Conservation (phyloP, 2,329 filamentous ascomycete genomes). For the Pseudohalonectria lignicola region DNA sequence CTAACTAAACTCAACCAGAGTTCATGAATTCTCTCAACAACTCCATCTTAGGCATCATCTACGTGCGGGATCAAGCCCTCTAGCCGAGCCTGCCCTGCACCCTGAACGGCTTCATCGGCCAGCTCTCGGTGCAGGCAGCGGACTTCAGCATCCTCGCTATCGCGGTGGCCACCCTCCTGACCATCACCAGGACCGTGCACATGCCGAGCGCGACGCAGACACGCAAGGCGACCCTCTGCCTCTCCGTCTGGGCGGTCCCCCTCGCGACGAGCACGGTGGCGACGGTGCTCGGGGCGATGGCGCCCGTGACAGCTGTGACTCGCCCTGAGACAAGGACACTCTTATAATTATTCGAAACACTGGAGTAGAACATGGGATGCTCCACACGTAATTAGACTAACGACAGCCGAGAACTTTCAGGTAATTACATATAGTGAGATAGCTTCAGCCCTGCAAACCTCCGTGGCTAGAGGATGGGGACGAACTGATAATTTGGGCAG, state of each 20-base stretch:
- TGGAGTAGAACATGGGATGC: too few relatives aligned
- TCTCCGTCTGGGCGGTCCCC: conserved; percentile 26
- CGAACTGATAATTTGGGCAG: too few relatives aligned
- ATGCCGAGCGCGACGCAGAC: conserved; percentile 17
- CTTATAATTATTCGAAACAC: too few relatives aligned
- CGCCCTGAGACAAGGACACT: too few relatives aligned
- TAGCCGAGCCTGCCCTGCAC: conserved; percentile 20
- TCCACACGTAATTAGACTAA: too few relatives aligned
- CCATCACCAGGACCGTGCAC: conserved; percentile 16
- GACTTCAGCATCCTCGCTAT: conserved; percentile 33
- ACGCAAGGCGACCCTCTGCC: conserved; percentile 21
- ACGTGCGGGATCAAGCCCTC: conserved; percentile 16
- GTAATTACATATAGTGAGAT: too few relatives aligned
- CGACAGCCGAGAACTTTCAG: too few relatives aligned
- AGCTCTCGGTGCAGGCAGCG: conserved; percentile 30
- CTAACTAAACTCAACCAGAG: conserved; percentile 14
- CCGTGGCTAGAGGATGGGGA: too few relatives aligned
- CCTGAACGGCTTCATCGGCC: conserved; percentile 31
- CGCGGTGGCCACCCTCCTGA: conserved; percentile 18
- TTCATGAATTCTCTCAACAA: conserved; percentile 30
- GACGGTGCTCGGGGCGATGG: conserved; percentile 17
- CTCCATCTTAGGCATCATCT: conserved; percentile 25
- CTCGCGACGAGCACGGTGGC: conserved; percentile 22
- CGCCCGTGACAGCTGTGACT: too few relatives aligned
- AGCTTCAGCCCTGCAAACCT: too few relatives aligned